Base-by-base conservation (phyloP, 441 rosid genomes). In the Populus hybrid region DNA sequence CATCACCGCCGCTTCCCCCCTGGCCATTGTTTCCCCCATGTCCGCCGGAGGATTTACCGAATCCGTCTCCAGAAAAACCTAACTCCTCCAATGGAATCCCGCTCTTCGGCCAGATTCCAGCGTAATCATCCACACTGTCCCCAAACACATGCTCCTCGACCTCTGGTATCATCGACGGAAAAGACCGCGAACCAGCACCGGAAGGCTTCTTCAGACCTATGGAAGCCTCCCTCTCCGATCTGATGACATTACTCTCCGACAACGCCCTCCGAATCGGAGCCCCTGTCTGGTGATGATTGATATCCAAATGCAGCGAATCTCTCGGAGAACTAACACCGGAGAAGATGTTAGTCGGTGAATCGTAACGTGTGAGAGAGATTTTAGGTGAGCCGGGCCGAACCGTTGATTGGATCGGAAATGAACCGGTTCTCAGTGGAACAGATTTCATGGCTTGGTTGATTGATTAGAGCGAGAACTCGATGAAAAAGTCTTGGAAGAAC, bases 381-480 rank as follows among this genome's bases (percentile, higher is more conserved):
- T 76, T 81, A 8, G 81, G 77, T 0, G 91, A 84, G 66, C 81
- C 76, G n/a, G 89, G 26, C 6, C 75, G 67, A 10, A 77, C 76
- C 65, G 82, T 77, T 40, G 78, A 61, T 18, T 65, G 79, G 67
- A 74, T 75, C 77, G 90, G 83, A 73, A 86, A 73, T 66, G 94
- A 92, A 77, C 91, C 90, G 77, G 90, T 84, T 83, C 95, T 80
- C 32, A 88, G 12, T 63, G 90, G 77, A 75, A 79, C 69, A 73
- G 88, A 83, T 76, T 89, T 84, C 98, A 94, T 94, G 70, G 77
- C 79, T 14, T 40, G 57, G 10, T 21, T 67, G 40, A 0, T 1
- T 2, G 23, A 23, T 12, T 38, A 3, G 8, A 28, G 4, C 1
- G 1, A 18, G 21, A 46, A 12, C 54, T 14, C 4, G 57, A 12